Evolutionary conservation across 1,139 yeast species (phyloP), one percentile per base, ranked within the genome.

Genomic region (Blastobotrys arbuscula): DNA sequence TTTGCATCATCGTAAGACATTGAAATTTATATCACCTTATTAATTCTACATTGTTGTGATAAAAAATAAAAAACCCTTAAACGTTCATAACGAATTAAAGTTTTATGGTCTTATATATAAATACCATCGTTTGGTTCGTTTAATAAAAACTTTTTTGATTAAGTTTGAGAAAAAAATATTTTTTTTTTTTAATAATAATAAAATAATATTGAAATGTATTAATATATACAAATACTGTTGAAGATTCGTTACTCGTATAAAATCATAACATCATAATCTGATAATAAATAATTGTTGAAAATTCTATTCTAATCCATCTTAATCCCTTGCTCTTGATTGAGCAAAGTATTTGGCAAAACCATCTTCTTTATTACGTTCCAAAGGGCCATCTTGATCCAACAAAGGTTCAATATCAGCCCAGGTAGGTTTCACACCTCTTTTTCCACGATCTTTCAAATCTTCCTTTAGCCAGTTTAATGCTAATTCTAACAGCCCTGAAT

Each of bases 371-470:
- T 52, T 56, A 39, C 52, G 52, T 53, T 63, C 64, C 30, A 63
- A 59, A 2, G 64, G 60, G 12, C 61, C 62, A 13, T 45, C 43
- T 19, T 52, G 54, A 12, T 53, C 42, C 19, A 53, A 41, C 18
- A 55, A 59, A 23, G 44, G 38, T 28, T 56, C 59, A 15, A 66
- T 53, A 10, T 60, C 60, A 13, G 53, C 60, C 63, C 63, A 60
- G 30, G 49, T 55, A 16, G 49, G 47, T 50, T 60, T 59, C 37
- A 51, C 54, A 21, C 48, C 45, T 5, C 62, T 54, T 31, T 44
- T 55, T 1, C 86, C 86, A 43, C 86, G 67, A 45, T 68, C 69
- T 18, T 57, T 60, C 53, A 80, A 71, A 49, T 71, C 75, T 6
- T 55, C 54, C 16, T 55, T 51, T 33, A 71, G 66, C 75, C 75